Percentiles rank a stretch among this genome's conserved stretches.
Evolutionary conservation across 1,284 basidiomycete species (phyloP).

Genomic region (Puccinia triticina): DNA sequence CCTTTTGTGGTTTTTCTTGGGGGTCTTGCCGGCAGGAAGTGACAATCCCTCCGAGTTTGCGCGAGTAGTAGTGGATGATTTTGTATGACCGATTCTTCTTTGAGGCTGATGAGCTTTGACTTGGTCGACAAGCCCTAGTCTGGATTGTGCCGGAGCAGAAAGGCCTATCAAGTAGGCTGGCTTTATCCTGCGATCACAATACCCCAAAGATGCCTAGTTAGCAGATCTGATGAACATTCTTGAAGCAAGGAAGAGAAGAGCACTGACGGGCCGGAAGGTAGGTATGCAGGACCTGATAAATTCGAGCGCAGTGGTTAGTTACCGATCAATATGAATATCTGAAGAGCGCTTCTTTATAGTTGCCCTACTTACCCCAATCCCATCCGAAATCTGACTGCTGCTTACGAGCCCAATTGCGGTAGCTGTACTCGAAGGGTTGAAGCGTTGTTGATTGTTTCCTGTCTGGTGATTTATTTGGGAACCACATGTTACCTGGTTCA

Average conservation of each 20-base stretch:
- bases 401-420: conserved; percentile 57
- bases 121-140: background rate
- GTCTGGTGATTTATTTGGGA: conserved; percentile 11
- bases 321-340: background rate
- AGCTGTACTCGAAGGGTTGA: conserved; percentile 54
- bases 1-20: too few relatives aligned
- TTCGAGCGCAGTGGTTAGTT: background rate
- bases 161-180: conserved; percentile 47
- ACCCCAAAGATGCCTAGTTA: background rate
- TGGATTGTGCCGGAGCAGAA: background rate
- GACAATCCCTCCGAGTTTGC: background rate
- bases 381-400: conserved; percentile 57
- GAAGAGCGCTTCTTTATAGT: background rate
- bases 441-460: background rate
- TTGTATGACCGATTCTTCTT: conserved; percentile 18
- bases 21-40: background rate
- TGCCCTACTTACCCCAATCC: conserved; percentile 56
- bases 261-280: conserved; percentile 46
- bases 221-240: background rate
- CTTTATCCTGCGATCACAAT: background rate
- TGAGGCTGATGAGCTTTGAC: background rate
- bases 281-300: conserved; percentile 44
- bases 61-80: background rate
- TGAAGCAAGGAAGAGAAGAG: background rate
- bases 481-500: conserved; percentile 42